Evolutionary conservation across 805 yeast genomes (phyloP), one percentile per base, ranked within the genome.

Genomic region (Candida khao-thaluensis): DNA sequence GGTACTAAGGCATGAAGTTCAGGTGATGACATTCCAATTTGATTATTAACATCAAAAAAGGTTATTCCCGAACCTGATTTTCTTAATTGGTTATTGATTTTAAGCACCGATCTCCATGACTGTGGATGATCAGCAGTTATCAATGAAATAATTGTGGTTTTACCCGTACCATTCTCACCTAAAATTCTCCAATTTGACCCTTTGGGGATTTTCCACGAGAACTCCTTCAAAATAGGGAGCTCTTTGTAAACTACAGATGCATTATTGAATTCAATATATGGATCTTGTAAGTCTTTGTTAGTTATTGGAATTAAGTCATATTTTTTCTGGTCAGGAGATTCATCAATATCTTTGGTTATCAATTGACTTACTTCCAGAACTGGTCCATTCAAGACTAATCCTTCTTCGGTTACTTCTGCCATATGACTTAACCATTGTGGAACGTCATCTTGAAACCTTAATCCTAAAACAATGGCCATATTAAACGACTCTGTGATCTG

Each of bases 81-180:
- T 28, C 97, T 73, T 7, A 80, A 75, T 22, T 72, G 71, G 0
- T 89, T 88, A 49, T 83, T 72, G 32, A 88, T 66, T 6, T 66
- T 60, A 16, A 93, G 72, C 16, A 74, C 77, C 4, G 78, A 72
- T 49, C 79, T 82, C 98, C 98, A 91, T 2, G 96, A 82, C 61
- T 91, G 96, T 1, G 99, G 99, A 57, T 91, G 99, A 52, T 91
- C 99, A 3, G 95, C 89, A 0, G 96, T 89, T 20, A 91, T 70
- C 32, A 93, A 59, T 2, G 97, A 79, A 11, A 93, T 61, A 17
- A 91, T 62, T 0, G 99, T 93, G 1, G 96, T 85, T 58, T 91
- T 91, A 0, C 99, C 99, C 0, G 95, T 75, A 1, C 99, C 99
- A 49, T 93, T 91, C 42, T 79, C 77, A 2, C 99, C 99, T 41